Evolutionary conservation across 1,284 basidiomycete genomes (phyloP).

Genomic region (Austroboletus sp.): DNA sequence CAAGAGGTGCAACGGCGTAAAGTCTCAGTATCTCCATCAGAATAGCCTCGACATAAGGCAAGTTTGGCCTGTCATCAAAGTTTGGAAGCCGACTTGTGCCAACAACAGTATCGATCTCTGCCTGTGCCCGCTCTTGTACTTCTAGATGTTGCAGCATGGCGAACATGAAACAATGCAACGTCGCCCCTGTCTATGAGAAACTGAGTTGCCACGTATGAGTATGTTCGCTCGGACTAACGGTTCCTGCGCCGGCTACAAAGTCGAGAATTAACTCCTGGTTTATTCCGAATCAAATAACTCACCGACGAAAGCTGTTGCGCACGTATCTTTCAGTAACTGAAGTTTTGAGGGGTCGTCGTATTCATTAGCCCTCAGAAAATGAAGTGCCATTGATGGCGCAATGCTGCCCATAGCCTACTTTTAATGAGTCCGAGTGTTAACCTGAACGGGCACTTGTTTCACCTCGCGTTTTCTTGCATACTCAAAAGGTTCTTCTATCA

Average conservation of each 20-base stretch:
- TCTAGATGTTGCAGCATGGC: constrained; percentile 45
- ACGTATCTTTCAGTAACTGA: constrained; percentile 15
- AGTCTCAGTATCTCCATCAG: constrained; percentile 48
- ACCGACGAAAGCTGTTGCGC: constrained; percentile 24
- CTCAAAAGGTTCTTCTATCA: constrained; percentile 22
- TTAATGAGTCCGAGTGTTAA: not conserved
- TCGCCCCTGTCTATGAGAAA: constrained; percentile 37
- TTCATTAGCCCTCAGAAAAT: constrained; percentile 9
- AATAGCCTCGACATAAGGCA: constrained; percentile 44
- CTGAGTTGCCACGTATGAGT: not conserved
- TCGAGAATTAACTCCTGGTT: not conserved
- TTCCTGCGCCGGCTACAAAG: constrained; percentile 20
- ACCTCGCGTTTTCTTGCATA: constrained; percentile 17
- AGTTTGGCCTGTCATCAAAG: constrained; percentile 34
- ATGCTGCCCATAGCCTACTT: constrained; percentile 10
- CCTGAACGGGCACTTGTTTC: not conserved
- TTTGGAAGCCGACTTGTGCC: constrained; percentile 36
- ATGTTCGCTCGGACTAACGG: constrained; percentile 8
- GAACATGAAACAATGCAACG: constrained; percentile 41
- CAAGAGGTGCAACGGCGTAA: constrained; percentile 37
- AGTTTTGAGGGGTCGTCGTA: constrained; percentile 3
- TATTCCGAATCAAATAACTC: not conserved
- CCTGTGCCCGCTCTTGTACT: constrained; percentile 38
- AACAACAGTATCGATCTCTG: constrained; percentile 40
- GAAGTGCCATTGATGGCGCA: constrained; percentile 13